Conservation (phyloP, 495 filamentous ascomycete genomes). For the Xylaria bambusicola region DNA sequence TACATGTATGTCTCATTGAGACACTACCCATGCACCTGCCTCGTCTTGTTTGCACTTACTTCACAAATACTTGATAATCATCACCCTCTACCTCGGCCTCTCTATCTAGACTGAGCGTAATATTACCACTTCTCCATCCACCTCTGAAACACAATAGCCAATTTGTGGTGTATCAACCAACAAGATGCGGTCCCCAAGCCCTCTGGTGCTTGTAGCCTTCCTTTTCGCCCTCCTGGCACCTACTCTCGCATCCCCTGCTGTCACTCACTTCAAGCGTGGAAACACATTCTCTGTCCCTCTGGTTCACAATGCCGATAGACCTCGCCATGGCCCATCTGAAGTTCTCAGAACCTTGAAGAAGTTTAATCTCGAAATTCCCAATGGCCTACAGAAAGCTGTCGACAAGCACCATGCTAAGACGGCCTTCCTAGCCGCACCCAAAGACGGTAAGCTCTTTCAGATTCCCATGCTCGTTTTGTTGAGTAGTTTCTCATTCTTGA, state of each 20-base stretch:
- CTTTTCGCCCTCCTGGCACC: conserved; percentile 21
- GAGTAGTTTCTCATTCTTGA: no score
- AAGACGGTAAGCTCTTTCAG: no score
- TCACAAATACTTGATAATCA: background rate
- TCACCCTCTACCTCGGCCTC: background rate
- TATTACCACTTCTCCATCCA: background rate
- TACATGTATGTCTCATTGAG: background rate
- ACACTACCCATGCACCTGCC: conserved; percentile 1
- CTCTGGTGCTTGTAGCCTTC: conserved; percentile 21
- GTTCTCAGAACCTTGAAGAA: conserved; percentile 35
- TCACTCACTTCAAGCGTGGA: conserved; percentile 10
- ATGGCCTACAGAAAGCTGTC: conserved; percentile 30
- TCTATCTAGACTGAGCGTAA: background rate
- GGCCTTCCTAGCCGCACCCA: conserved; percentile 16
- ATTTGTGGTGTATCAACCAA: background rate
- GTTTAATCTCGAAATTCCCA: conserved; percentile 29
- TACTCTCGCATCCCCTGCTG: conserved; percentile 12
- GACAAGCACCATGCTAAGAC: conserved; percentile 25
- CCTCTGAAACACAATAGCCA: background rate
- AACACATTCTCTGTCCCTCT: conserved; percentile 30
- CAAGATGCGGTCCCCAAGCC: conserved; percentile 3
- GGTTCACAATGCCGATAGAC: conserved; percentile 24
- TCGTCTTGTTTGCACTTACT: background rate
- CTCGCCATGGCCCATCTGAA: conserved; percentile 32
- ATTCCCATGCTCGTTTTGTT: background rate